phyloP scores from a whole-genome alignment of 768 basidiomycete species.

The Jaapia argillacea region DNA sequence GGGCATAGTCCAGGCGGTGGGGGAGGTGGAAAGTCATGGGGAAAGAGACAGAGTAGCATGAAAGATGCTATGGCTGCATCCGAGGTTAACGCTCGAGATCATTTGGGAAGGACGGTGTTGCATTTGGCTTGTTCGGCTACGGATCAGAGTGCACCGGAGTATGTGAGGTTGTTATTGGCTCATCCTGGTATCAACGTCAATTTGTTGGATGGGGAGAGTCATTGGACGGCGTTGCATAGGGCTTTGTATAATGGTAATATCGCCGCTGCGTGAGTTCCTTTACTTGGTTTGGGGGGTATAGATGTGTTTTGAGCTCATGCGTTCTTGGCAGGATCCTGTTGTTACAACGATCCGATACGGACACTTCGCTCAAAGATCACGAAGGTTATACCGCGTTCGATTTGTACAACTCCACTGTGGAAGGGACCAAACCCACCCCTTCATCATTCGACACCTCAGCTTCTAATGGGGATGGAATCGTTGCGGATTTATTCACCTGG shows the following conservation, averaged over 20 bases:
- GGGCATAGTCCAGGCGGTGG: constrained; percentile 4
- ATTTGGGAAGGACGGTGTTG: constrained; percentile 65
- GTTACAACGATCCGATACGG: constrained; percentile 64
- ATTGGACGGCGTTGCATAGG: constrained; percentile 87
- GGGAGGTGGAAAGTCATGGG: constrained; percentile 10
- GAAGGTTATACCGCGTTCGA: constrained; percentile 93
- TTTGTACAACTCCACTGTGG: constrained; percentile 83
- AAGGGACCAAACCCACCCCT: constrained; percentile 51
- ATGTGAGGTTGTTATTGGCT: constrained; percentile 63
- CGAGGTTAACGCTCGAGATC: constrained; percentile 68
- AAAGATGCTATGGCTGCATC: constrained; percentile 9
- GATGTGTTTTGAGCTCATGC: constrained; percentile 4
- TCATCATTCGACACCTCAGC: not conserved
- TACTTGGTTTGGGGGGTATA: too few species aligned
- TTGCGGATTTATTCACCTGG: constrained; percentile 75
- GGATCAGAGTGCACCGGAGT: constrained; percentile 61
- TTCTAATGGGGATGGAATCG: constrained; percentile 13
- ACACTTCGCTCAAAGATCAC: constrained; percentile 61
- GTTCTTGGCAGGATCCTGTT: constrained; percentile 52
- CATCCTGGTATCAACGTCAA: constrained; percentile 77
- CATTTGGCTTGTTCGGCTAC: constrained; percentile 68
- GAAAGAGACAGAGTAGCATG: not conserved
- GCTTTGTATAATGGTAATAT: constrained; percentile 77
- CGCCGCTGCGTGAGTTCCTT: constrained; percentile 46
- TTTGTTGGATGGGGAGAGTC: constrained; percentile 68